Base-by-base conservation (phyloP, 2,329 filamentous ascomycete genomes). In the Curvularia spicifera region DNA sequence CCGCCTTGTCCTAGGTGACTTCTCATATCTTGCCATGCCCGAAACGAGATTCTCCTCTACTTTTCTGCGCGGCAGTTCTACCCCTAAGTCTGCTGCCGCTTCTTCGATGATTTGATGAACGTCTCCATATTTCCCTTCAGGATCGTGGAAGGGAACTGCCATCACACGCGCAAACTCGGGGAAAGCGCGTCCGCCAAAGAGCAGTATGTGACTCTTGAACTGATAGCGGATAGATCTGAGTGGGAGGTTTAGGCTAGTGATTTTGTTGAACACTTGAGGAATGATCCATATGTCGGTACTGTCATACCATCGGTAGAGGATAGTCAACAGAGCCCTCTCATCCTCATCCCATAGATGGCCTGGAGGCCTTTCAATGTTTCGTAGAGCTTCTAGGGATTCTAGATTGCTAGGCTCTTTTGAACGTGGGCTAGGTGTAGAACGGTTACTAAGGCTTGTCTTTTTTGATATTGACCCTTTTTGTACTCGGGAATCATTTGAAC, bases 301-400 rank as follows among this genome's bases (percentile, higher is more conserved):
- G 0, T 20, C 9, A 4, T 61, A 67, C 48, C 59, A 70, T 10
- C 66, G 46, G 2, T 58, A 59, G 0, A 70, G 8, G 0, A 64
- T 33, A 0, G 56, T 57, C 0, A 69, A 22, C 0, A 69, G 48
- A 8, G 55, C 50, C 5, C 60, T 22, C 6, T 67, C 60, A 1
- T 61, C 53, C 1, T 48, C 29, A 0, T 53, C 29, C 61, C 64
- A 69, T 0, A 6, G 2, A 5, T 61, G 47, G n/a, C 28, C 6
- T 1, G 43, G 26, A 8, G 51, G 28, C 1, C 45, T n/a, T 6
- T 50, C 49, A 0, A 57, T 5, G 1, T 28, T 46, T 1, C 20
- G 28, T 0, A 57, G 18, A 10, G 53, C 22, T 13, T 31, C 33
- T 1, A 63, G 22, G 5, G 44, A 50, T n/a, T 18, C 13, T 0